Evolutionary conservation across 2,329 filamentous ascomycete species (phyloP), one percentile per base, ranked within the genome.

Genomic region (Aureobasidium sp.): DNA sequence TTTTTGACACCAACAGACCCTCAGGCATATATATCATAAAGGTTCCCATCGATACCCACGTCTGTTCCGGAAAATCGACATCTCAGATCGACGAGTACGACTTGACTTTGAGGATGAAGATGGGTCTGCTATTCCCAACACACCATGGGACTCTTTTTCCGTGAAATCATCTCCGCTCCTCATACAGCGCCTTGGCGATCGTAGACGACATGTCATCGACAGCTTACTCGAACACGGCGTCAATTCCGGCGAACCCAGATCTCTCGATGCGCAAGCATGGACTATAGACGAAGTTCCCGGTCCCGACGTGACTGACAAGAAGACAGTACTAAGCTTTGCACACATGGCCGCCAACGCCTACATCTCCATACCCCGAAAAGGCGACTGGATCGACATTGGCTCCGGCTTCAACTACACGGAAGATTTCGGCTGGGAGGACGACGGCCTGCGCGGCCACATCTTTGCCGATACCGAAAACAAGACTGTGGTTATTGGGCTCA

Each of bases 11-110:
- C 8, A 6, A 25, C 11, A 82, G 78, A 86, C 82, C 7, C 83
- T 99, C 62, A 87, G 91, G 69, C 93, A 97, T 75, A 87, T 97
- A 70, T 94, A 91, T 76, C 92, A 97, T 73, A 92, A 96, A 76
- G 93, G 93, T 62, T 89, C 90, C 44, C 84, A 93, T 73, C 78
- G 82, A 67, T 84, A 96, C 68, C 91, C 91, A 2, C 76, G 81
- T 6, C 83, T 97, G 15, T 90, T 97, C 73, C 83, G 87, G 63
- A 87, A 85, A 68, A 80, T 87, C 64, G 91, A 97, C 73, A 79
- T 97, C 25, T 34, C 31, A 2, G 27, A 42, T 20, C 22, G 17
- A 9, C 36, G 56, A 25, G 41, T 55, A 41, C n/a, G 55, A 20
- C 39, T 59, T 37, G 31, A n/a, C 6, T 44, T 55, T n/a, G 22